These are phyloP conservation scores for Pseudocercospora vitis DNA, from an alignment of 2,329 filamentous ascomycete species.

Conservation along the genomic window DNA sequence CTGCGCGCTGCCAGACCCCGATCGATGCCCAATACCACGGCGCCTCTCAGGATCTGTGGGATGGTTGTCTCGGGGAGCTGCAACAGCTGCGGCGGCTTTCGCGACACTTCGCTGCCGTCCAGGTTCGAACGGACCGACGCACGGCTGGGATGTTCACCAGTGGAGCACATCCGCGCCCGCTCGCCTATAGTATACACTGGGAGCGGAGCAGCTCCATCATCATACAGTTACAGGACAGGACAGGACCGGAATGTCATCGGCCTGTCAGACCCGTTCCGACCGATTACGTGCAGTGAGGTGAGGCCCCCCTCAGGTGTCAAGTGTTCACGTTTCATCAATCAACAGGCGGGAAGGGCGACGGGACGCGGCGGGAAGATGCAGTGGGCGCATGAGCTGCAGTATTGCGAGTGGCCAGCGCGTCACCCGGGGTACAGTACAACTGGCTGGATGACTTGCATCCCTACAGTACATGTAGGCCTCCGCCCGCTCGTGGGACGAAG, in stretches of 20 bases:
- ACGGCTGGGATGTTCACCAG: not conserved
- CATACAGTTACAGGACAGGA: too few species aligned
- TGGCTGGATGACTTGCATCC: not conserved
- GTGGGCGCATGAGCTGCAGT: not conserved
- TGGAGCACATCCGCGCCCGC: conserved; percentile 1
- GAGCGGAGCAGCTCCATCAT: not conserved
- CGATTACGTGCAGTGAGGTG: not conserved
- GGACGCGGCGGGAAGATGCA: not conserved
- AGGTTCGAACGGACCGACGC: not conserved
- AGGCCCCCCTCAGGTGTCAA: not conserved
- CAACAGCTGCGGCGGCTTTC: not conserved
- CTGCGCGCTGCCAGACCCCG: too few species aligned
- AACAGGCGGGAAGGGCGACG: not conserved
- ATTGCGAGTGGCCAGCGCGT: not conserved
- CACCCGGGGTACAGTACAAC: not conserved
- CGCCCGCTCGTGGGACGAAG: too few species aligned
- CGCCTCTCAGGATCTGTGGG: not conserved
- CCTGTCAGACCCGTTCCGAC: not conserved
- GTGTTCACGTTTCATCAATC: too few species aligned
- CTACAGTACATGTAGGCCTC: too few species aligned
- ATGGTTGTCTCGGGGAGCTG: not conserved
- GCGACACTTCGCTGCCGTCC: not conserved
- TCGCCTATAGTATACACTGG: not conserved
- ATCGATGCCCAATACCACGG: not conserved
- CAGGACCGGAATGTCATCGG: not conserved